A percentile compares a stretch with the other conserved stretches of the same genome.
Evolutionary conservation across 441 rosid genomes (phyloP).

Genomic region (Erodium moschatum): DNA sequence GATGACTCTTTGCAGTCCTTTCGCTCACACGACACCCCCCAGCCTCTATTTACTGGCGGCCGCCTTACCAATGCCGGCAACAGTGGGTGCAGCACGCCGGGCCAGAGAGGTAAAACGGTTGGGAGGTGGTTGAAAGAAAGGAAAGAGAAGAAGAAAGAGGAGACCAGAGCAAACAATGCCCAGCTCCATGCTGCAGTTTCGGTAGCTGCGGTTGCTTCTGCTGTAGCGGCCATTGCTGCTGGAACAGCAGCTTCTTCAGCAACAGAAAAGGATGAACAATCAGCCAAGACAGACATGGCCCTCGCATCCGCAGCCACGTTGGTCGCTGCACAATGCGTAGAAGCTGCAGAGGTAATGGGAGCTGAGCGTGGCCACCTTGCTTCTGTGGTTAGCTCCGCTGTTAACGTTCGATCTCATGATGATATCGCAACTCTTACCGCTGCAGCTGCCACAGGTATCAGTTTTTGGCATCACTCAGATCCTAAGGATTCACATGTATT

Average conservation of each 20-base stretch:
- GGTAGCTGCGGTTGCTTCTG: constrained; percentile 78
- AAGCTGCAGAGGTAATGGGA: constrained; percentile 83
- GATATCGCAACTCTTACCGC: constrained; percentile 87
- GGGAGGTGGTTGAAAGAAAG: constrained; percentile 85
- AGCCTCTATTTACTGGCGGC: constrained; percentile 48
- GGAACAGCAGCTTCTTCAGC: constrained; percentile 67
- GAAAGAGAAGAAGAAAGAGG: constrained; percentile 85
- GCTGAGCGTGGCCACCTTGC: constrained; percentile 78
- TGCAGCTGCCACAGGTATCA: constrained; percentile 79
- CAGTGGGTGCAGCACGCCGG: not conserved
- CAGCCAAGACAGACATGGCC: constrained; percentile 74
- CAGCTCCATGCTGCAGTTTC: constrained; percentile 86
- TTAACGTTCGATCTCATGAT: constrained; percentile 63
- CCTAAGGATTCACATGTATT: not conserved
- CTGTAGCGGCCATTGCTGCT: constrained; percentile 81
- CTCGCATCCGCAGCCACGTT: constrained; percentile 84
- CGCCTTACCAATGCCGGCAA: constrained; percentile 32
- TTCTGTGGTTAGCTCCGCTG: constrained; percentile 70
- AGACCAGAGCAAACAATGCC: constrained; percentile 68
- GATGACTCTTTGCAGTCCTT: constrained; percentile 49
- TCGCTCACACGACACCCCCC: constrained; percentile 63
- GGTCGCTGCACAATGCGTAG: constrained; percentile 89
- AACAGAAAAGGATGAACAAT: constrained; percentile 64
- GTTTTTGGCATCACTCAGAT: not conserved
- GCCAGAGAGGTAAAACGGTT: constrained; percentile 49